A percentile compares a stretch with the other conserved stretches of the same genome.
Evolutionary conservation across 2,329 filamentous ascomycete genomes (phyloP).

Genomic region (Ophiostoma montium): DNA sequence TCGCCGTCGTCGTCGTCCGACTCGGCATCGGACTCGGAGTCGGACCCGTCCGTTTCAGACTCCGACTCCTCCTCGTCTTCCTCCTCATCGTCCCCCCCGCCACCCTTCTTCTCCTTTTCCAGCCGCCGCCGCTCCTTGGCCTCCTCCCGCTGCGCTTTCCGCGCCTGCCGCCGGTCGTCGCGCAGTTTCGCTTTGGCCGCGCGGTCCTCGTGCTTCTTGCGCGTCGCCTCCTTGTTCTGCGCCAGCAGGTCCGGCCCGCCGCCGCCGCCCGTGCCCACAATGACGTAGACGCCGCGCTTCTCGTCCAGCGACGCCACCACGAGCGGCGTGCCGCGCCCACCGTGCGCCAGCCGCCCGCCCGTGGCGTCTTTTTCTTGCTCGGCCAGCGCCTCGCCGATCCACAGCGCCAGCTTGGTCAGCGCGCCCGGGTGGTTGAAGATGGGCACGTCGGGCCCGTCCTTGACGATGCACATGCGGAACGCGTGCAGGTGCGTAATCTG

Average conservation of each 20-base stretch:
- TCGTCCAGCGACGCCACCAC: slow-evolving; percentile 88
- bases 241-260: slow-evolving; percentile 61
- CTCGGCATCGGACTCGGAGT: slow-evolving; percentile 28
- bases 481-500: slow-evolving; percentile 86
- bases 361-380: slow-evolving; percentile 73
- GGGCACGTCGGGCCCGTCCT: slow-evolving; percentile 81
- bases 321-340: slow-evolving; percentile 64
- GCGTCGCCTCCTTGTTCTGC: slow-evolving; percentile 47
- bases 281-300: slow-evolving; percentile 71
- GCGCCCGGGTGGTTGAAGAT: slow-evolving; percentile 89
- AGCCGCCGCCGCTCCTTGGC: slow-evolving; percentile 45
- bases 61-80: slow-evolving; percentile 1
- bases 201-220: slow-evolving; percentile 46
- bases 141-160: slow-evolving; percentile 44
- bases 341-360: slow-evolving; percentile 47
- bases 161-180: slow-evolving; percentile 42
- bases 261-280: slow-evolving; percentile 84
- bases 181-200: slow-evolving; percentile 49
- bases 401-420: slow-evolving; percentile 81
- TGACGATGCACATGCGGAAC: slow-evolving; percentile 91
- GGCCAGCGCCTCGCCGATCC: slow-evolving; percentile 83
- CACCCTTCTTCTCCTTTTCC: slow-evolving; percentile 18
- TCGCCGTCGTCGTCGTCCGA: slow-evolving; percentile 23
- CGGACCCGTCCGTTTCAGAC: slow-evolving; percentile 16
- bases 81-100: not conserved